Percentiles rank a stretch among this genome's conserved stretches.
Evolutionary conservation across 2,329 filamentous ascomycete species (phyloP).

Genomic region (Hirsutella thompsonii): DNA sequence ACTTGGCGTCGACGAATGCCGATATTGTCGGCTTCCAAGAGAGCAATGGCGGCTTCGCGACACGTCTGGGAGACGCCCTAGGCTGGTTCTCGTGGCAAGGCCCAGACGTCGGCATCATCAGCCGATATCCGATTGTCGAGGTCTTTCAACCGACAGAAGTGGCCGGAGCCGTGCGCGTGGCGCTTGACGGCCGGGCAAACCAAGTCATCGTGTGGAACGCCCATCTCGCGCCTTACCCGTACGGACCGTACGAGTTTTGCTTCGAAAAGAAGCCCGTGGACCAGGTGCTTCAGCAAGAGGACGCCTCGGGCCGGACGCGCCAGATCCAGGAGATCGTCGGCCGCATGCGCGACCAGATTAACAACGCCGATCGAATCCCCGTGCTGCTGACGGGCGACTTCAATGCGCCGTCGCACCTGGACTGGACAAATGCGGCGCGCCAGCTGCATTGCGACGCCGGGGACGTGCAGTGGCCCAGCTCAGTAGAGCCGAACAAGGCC

Average conservation of each 20-base stretch:
- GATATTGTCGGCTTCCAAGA: conserved; percentile 27
- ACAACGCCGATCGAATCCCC: conserved; percentile 16
- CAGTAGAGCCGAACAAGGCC: conserved; percentile 16
- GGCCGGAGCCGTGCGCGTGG: conserved; percentile 19
- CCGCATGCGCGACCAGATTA: conserved; percentile 18
- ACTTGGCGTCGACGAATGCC: conserved; percentile 16
- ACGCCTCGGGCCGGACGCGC: conserved; percentile 21
- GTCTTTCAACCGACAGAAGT: conserved; percentile 12
- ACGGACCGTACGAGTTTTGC: conserved; percentile 31
- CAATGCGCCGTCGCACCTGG: conserved; percentile 29
- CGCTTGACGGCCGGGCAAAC: conserved; percentile 16
- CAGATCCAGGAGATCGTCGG: conserved; percentile 22
- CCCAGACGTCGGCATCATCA: conserved; percentile 20
- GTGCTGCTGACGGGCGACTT: conserved; percentile 27
- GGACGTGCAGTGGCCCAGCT: conserved; percentile 24
- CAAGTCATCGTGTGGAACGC: conserved; percentile 22
- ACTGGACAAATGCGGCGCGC: conserved; percentile 21
- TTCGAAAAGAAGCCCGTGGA: conserved; percentile 20
- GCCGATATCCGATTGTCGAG: conserved; percentile 24
- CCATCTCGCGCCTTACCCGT: conserved; percentile 24
- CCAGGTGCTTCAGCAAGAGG: conserved; percentile 20
- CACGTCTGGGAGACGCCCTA: conserved; percentile 21
- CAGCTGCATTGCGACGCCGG: conserved; percentile 22
- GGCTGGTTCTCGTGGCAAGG: conserved; percentile 25
- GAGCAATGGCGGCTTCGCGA: conserved; percentile 15